A percentile compares a stretch with the other conserved stretches of the same genome.
Conservation (phyloP, 1,284 basidiomycete species). For the Xerocomus cyaneibrunnescens region DNA sequence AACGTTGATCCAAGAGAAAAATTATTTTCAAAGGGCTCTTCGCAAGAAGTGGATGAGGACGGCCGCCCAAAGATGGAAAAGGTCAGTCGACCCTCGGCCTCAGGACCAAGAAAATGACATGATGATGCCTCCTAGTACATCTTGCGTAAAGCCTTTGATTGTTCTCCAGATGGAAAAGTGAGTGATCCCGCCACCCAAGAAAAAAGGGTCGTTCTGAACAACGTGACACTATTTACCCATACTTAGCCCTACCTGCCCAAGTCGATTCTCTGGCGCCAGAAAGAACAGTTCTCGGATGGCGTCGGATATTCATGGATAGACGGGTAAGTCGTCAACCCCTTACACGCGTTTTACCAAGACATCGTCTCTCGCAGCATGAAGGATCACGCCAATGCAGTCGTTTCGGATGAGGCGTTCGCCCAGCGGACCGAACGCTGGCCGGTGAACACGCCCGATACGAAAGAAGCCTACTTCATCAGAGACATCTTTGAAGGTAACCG, state of each 20-base stretch:
- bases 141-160: conserved; percentile 96
- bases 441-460: conserved; percentile 88
- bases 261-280: conserved; percentile 98
- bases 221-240: conserved; percentile 2
- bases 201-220: neutral
- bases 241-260: conserved; percentile 89
- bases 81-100: conserved; percentile 40
- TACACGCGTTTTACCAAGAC: neutral
- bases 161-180: conserved; percentile 80
- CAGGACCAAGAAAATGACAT: conserved; percentile 11
- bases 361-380: conserved; percentile 67
- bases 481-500: conserved; percentile 86
- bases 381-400: conserved; percentile 72
- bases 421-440: conserved; percentile 79
- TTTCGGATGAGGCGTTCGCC: conserved; percentile 84
- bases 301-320: conserved; percentile 99
- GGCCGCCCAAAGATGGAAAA: conserved; percentile 94
- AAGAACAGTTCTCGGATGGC: conserved; percentile 99
- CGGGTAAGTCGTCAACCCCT: conserved; percentile 61
- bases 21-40: conserved; percentile 83
- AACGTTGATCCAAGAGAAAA: conserved; percentile 88
- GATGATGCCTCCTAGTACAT: conserved; percentile 78
- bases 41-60: conserved; percentile 79
- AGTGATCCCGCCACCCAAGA: conserved; percentile 2
- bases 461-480: conserved; percentile 95